These are phyloP conservation scores for Lablab purpureus DNA, from an alignment of 306 rosid species.

Conservation along the genomic window DNA sequence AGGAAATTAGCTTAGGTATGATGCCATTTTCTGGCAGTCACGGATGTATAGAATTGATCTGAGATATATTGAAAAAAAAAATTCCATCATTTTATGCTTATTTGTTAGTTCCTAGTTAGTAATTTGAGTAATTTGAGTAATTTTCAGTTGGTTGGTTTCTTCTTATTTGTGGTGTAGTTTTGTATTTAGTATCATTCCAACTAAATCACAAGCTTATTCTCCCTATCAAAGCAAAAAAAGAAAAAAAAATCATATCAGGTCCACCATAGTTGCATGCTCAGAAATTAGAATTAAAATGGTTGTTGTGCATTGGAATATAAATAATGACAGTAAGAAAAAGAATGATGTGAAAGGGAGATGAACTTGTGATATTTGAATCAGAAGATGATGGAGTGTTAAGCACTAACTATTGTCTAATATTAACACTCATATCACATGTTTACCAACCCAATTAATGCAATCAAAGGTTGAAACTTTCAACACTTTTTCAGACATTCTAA, in stretches of 20 bases:
- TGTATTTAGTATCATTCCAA: too few species aligned
- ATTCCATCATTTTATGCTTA: neutral
- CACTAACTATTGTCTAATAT: too few species aligned
- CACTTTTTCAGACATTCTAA: neutral
- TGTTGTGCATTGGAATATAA: neutral
- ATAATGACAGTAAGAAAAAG: too few species aligned
- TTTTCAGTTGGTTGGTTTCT: neutral
- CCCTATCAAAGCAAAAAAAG: too few species aligned
- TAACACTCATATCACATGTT: neutral
- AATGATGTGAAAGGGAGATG: too few species aligned
- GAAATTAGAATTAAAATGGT: too few species aligned
- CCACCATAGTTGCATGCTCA: too few species aligned
- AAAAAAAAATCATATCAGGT: too few species aligned
- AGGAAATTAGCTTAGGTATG: conserved; percentile 24
- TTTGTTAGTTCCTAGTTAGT: neutral
- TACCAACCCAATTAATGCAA: neutral
- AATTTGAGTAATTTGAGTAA: neutral
- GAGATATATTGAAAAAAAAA: conserved; percentile 23
- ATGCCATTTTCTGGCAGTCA: conserved; percentile 23
- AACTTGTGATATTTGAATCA: too few species aligned
- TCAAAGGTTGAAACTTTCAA: neutral
- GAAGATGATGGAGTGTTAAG: too few species aligned
- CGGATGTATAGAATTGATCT: conserved; percentile 27
- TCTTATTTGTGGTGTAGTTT: conserved; percentile 17
- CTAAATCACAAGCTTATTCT: too few species aligned